Evolutionary conservation across 2,329 filamentous ascomycete species (phyloP).

Genomic region (Dichotomopilus funicola): DNA sequence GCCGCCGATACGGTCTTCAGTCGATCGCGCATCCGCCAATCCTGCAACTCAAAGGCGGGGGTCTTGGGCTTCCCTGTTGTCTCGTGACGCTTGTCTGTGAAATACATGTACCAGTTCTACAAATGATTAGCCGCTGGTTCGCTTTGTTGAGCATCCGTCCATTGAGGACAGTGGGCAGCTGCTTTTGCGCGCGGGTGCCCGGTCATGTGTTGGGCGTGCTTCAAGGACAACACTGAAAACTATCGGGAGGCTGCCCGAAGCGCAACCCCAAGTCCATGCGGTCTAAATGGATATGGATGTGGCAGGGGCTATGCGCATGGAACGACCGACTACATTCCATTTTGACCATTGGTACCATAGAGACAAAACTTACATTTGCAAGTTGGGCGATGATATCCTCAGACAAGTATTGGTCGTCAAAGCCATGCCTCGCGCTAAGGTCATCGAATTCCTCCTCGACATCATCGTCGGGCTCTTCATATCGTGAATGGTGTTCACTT

Average conservation of each 20-base stretch:
- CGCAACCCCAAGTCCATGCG: not conserved
- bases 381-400: conserved; percentile 82
- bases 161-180: too few species aligned
- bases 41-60: conserved; percentile 61
- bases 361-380: conserved; percentile 56
- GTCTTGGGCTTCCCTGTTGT: conserved; percentile 82
- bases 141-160: too few species aligned
- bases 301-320: not conserved
- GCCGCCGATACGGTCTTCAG: conserved; percentile 95
- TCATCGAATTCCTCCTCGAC: conserved; percentile 42
- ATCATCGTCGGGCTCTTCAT: conserved; percentile 25
- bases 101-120: conserved; percentile 99
- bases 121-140: not conserved
- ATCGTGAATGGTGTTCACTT: conserved; percentile 46
- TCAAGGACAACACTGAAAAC: not conserved
- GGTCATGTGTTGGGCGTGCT: too few species aligned
- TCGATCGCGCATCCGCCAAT: conserved; percentile 96
- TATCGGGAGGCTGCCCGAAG: not conserved
- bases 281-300: not conserved
- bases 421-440: conserved; percentile 70
- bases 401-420: conserved; percentile 86
- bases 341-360: not conserved
- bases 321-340: not conserved
- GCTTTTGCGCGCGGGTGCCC: too few species aligned
- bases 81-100: conserved; percentile 95